phyloP scores from a whole-genome alignment of 2,329 filamentous ascomycete species.

The Rhinocladiella similis region DNA sequence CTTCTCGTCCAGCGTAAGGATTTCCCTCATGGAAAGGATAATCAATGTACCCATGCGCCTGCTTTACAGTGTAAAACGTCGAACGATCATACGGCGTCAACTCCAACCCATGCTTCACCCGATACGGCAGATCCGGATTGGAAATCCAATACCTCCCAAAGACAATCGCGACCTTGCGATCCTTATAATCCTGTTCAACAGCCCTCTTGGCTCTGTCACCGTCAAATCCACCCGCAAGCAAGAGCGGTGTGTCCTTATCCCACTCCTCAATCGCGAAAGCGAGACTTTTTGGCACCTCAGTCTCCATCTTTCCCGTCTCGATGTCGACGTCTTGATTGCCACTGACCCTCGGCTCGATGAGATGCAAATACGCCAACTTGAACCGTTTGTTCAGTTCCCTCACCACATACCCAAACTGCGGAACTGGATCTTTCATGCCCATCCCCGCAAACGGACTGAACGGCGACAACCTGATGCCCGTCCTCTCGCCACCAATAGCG shows the following conservation, averaged over 20 bases:
- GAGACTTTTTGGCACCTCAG: background rate
- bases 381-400: constrained; percentile 42
- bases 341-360: constrained; percentile 54
- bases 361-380: constrained; percentile 57
- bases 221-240: constrained; percentile 57
- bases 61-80: constrained; percentile 9
- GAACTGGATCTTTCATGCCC: constrained; percentile 55
- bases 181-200: constrained; percentile 42
- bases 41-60: constrained; percentile 3
- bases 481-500: background rate
- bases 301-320: constrained; percentile 22
- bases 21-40: background rate
- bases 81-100: constrained; percentile 8
- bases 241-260: constrained; percentile 54
- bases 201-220: constrained; percentile 52
- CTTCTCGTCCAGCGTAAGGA: background rate
- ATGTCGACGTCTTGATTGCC: constrained; percentile 36
- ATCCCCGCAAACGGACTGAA: constrained; percentile 53
- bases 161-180: constrained; percentile 47
- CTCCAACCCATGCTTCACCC: constrained; percentile 39
- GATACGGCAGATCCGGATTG: constrained; percentile 50
- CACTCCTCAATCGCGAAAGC: constrained; percentile 36
- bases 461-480: constrained; percentile 48
- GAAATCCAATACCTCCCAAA: constrained; percentile 51
- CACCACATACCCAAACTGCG: too few species aligned